Base-by-base conservation (phyloP, 2,329 filamentous ascomycete genomes). In the Xylariomycetidae sp. region DNA sequence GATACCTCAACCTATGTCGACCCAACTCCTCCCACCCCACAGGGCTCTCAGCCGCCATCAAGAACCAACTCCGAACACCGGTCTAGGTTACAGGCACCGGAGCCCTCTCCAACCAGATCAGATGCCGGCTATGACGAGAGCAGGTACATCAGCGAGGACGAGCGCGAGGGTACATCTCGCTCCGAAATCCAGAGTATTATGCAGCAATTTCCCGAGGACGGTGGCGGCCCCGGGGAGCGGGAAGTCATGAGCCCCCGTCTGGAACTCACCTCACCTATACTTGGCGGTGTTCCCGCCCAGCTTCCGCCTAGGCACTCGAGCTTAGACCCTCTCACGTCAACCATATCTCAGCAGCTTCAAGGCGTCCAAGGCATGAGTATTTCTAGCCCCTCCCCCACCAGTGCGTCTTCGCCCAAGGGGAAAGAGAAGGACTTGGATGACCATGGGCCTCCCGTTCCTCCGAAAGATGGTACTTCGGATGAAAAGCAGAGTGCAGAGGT, bases 111-210 rank as follows among this genome's bases (percentile, higher is more conserved):
- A 4, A 69, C 71, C 2, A 62, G 68, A 37, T 74, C 73, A 19
- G 70, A 75, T 47, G 64, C 63, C 19, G 70, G 61, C 6, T 71
- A 74, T 42, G 76, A 82, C 32, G 76, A 79, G 31, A 74, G 68
- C 46, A 62, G 61, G 38, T 70, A 70, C 34, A 46, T 67, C 22
- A 79, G 70, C 47, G 78, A 80, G 50, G 77, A 79, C 50, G 72
- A 77, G 34, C 73, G 76, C 15, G 79, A 88, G 29, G 74, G 75
- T 31, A 78, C 77, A 32, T 86, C 85, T 1, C 76, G 78, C 38
- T 81, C 82, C 5, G 92, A 98, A 63, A 95, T 98, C 39, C 86
- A 95, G 61, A 94, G 76, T 55, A 96, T 98, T 57, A 96, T 98
- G 86, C 86, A 87, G 42, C 92, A 96, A 60, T 96, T 96, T 49